These are phyloP conservation scores for Paecilomyces dactylethromorphus DNA, from an alignment of 2,329 filamentous ascomycete species.

Conservation along the genomic window DNA sequence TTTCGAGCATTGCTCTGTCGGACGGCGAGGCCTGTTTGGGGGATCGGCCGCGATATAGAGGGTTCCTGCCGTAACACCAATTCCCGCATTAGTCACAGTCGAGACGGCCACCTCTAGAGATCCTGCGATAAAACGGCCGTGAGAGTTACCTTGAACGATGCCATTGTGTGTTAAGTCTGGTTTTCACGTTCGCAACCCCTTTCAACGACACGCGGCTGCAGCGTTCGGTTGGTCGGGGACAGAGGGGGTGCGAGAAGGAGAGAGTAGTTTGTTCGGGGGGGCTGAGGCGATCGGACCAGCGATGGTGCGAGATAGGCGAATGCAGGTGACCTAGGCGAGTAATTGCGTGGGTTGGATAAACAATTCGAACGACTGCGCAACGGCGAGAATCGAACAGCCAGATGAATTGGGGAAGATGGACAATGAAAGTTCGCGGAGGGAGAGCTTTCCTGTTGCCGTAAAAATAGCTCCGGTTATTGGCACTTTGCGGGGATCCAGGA, in stretches of 20 bases:
- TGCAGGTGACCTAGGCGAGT: neutral
- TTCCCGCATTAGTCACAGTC: slow-evolving; percentile 1
- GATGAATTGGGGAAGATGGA: neutral
- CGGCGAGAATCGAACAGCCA: neutral
- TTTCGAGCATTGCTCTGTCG: slow-evolving; percentile 64
- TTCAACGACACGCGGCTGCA: slow-evolving; percentile 13
- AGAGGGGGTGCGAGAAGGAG: neutral
- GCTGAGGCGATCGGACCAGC: slow-evolving; percentile 13
- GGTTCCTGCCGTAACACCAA: slow-evolving; percentile 22
- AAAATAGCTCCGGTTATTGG: neutral
- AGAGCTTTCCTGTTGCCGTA: neutral
- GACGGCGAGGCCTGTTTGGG: slow-evolving; percentile 54
- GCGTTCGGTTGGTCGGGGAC: neutral
- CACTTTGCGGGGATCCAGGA: neutral
- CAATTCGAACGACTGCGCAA: neutral
- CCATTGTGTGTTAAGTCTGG: slow-evolving; percentile 23
- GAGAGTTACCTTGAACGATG: slow-evolving; percentile 32
- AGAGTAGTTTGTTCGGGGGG: slow-evolving; percentile 2
- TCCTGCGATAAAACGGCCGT: neutral
- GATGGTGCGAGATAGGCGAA: slow-evolving; percentile 1
- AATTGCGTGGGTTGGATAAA: neutral
- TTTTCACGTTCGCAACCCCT: slow-evolving; percentile 23
- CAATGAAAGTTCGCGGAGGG: neutral
- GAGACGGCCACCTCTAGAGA: neutral
- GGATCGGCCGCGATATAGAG: slow-evolving; percentile 60